A percentile compares a stretch with the other conserved stretches of the same genome.
Conservation (phyloP, 2,329 filamentous ascomycete species). For the Intubia oerlemansii region DNA sequence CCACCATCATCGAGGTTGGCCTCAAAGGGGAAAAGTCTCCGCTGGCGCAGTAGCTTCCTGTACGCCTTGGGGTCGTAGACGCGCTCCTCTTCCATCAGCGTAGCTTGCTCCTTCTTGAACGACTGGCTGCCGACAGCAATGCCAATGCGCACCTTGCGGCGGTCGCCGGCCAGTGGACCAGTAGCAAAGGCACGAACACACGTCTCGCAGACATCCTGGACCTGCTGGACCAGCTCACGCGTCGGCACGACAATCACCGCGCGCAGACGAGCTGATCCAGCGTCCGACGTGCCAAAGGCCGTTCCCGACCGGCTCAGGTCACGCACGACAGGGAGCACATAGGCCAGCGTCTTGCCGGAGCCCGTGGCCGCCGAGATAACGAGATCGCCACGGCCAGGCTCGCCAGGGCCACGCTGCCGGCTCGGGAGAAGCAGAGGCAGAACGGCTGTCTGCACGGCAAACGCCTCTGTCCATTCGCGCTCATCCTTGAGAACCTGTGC, state of each 20-base stretch:
- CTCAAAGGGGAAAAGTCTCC: constrained; percentile 18
- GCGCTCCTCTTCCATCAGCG: constrained; percentile 22
- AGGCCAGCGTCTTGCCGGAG: constrained; percentile 87
- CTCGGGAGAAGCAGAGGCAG: constrained; percentile 59
- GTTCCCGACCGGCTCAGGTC: constrained; percentile 41
- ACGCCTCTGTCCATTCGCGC: constrained; percentile 49
- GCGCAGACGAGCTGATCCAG: constrained; percentile 42
- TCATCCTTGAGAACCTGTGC: constrained; percentile 38
- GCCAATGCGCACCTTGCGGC: constrained; percentile 42
- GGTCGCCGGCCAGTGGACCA: constrained; percentile 27
- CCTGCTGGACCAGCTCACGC: constrained; percentile 74
- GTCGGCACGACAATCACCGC: constrained; percentile 80
- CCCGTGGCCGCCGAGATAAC: constrained; percentile 86
- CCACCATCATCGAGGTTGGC: constrained; percentile 13
- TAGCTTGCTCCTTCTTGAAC: constrained; percentile 40
- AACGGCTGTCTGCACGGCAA: constrained; percentile 61
- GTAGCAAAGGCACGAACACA: constrained; percentile 39
- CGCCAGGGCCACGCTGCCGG: constrained; percentile 11
- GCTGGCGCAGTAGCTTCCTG: constrained; percentile 12
- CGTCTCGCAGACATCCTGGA: constrained; percentile 53
- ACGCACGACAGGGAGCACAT: constrained; percentile 68
- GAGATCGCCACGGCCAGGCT: constrained; percentile 47
- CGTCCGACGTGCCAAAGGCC: no score
- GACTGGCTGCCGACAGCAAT: constrained; percentile 66
- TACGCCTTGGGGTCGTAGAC: constrained; percentile 45